Evolutionary conservation across 2,329 filamentous ascomycete genomes (phyloP).

Genomic region (Mollisia scopiformis): DNA sequence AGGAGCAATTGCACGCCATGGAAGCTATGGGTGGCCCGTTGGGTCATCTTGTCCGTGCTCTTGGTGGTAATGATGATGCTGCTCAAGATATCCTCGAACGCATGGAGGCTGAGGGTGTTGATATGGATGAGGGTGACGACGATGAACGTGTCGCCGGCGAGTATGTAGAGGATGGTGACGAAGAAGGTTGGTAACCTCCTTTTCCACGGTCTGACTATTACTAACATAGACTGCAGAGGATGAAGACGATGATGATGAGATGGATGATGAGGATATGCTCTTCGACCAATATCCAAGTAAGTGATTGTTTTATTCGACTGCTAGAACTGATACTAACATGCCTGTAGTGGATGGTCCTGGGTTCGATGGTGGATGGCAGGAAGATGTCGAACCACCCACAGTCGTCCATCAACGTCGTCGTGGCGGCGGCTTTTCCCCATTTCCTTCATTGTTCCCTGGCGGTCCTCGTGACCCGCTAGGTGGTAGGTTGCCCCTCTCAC

Average conservation of each 20-base stretch:
- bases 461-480: slow-evolving; percentile 57
- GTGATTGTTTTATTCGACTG: slow-evolving; percentile 31
- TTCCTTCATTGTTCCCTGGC: slow-evolving; percentile 61
- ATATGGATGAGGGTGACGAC: slow-evolving; percentile 45
- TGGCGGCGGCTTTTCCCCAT: slow-evolving; percentile 57
- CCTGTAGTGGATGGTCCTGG: slow-evolving; percentile 30
- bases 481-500: slow-evolving; percentile 43
- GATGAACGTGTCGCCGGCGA: slow-evolving; percentile 48
- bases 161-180: slow-evolving; percentile 61
- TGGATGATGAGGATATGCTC: slow-evolving; percentile 68
- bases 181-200: slow-evolving; percentile 51
- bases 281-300: slow-evolving; percentile 63
- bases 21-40: slow-evolving; percentile 47
- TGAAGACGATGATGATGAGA: slow-evolving; percentile 69
- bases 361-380: slow-evolving; percentile 56
- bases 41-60: slow-evolving; percentile 58
- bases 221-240: slow-evolving; percentile 34
- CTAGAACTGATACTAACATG: not conserved
- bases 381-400: slow-evolving; percentile 53
- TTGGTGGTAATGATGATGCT: slow-evolving; percentile 39
- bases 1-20: slow-evolving; percentile 49
- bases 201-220: not conserved
- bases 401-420: slow-evolving; percentile 55
- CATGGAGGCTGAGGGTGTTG: slow-evolving; percentile 50
- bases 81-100: slow-evolving; percentile 41